Conservation (phyloP, 345 rosid species). For the Clarkia xantiana region DNA sequence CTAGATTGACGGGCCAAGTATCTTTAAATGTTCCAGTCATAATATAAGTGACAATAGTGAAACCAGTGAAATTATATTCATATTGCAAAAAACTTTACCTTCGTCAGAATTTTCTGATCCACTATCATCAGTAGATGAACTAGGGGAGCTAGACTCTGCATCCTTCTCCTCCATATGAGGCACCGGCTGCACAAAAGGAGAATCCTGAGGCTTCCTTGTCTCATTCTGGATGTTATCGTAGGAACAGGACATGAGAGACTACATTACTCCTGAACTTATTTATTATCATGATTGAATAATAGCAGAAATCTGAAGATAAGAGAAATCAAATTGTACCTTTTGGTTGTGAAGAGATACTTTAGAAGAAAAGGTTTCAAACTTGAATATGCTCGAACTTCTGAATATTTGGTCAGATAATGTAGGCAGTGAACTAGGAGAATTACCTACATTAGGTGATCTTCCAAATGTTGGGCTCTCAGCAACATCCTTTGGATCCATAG, state of each 20-base stretch:
- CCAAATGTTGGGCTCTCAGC: constrained; percentile 56
- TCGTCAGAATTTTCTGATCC: constrained; percentile 35
- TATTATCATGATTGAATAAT: not conserved
- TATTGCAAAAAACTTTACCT: constrained; percentile 6
- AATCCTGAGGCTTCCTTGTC: constrained; percentile 23
- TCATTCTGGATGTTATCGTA: constrained; percentile 36
- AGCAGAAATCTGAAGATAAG: constrained; percentile 3
- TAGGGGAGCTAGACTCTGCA: constrained; percentile 21
- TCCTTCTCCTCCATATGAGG: constrained; percentile 19
- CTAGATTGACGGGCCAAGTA: too few species aligned
- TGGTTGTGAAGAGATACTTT: constrained; percentile 23
- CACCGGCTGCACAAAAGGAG: constrained; percentile 20
- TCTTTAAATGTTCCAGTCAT: too few species aligned
- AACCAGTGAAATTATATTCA: too few species aligned
- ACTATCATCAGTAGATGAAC: constrained; percentile 36
- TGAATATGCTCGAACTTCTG: constrained; percentile 16
- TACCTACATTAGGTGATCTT: constrained; percentile 25
- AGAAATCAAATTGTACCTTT: constrained; percentile 14
- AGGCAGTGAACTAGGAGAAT: constrained; percentile 29
- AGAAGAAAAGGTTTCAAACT: constrained; percentile 28
- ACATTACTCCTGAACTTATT: constrained; percentile 1
- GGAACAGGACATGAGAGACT: constrained; percentile 23
- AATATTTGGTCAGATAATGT: constrained; percentile 18
- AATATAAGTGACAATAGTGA: too few species aligned
- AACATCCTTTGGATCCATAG: constrained; percentile 22